Percentiles rank a stretch among this genome's conserved stretches.
Evolutionary conservation across 805 yeast genomes (phyloP).

Genomic region (Debaryomyces maramus): DNA sequence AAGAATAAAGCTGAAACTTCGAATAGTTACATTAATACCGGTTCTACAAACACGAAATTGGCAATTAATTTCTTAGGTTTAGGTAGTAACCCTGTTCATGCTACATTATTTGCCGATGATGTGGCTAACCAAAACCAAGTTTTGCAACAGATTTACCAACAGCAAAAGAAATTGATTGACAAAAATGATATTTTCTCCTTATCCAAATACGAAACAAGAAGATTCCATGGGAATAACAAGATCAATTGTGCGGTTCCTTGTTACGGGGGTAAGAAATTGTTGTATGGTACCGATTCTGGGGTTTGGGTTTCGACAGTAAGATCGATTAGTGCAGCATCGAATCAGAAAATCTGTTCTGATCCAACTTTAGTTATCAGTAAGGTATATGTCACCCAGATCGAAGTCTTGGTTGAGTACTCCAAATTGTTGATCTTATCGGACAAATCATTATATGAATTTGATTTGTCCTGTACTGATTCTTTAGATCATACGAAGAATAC

Average conservation of each 20-base stretch:
- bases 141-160: conserved; percentile 74
- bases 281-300: conserved; percentile 92
- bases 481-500: conserved; percentile 51
- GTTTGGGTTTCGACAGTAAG: conserved; percentile 78
- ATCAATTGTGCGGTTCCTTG: conserved; percentile 91
- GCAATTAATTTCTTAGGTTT: conserved; percentile 54
- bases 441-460: conserved; percentile 75
- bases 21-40: conserved; percentile 25
- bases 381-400: conserved; percentile 81
- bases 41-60: conserved; percentile 34
- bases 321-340: conserved; percentile 50
- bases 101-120: conserved; percentile 54
- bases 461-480: conserved; percentile 54
- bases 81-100: conserved; percentile 55
- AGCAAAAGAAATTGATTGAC: conserved; percentile 70
- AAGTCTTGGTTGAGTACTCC: conserved; percentile 88
- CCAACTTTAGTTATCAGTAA: conserved; percentile 77
- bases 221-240: conserved; percentile 70
- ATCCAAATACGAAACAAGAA: conserved; percentile 70
- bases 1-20: conserved; percentile 28
- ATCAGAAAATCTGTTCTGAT: conserved; percentile 55
- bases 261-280: conserved; percentile 87
- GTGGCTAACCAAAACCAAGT: conserved; percentile 71
- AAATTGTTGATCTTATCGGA: conserved; percentile 80
- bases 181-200: conserved; percentile 78